Evolutionary conservation across 306 rosid species (phyloP).

Genomic region (Begonia loranthoides): DNA sequence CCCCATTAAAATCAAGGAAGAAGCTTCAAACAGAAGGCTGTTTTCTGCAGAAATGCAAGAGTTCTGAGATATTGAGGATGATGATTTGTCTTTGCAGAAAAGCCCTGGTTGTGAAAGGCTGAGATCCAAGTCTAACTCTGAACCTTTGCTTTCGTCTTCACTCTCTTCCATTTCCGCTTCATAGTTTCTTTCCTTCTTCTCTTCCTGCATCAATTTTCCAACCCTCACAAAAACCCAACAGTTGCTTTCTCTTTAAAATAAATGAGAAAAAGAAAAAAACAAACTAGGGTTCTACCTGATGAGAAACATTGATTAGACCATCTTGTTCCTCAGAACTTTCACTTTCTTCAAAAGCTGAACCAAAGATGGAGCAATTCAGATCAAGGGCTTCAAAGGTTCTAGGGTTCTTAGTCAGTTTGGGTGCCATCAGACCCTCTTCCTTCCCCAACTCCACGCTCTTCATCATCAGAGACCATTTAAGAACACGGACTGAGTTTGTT

Average conservation of each 20-base stretch:
- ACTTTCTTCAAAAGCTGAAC: too few relatives aligned
- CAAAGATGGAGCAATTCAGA: too few relatives aligned
- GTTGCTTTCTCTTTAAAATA: too few relatives aligned
- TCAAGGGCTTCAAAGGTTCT: too few relatives aligned
- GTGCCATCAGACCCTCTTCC: too few relatives aligned
- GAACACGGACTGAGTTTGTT: too few relatives aligned
- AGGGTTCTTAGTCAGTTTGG: too few relatives aligned
- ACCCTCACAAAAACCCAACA: not conserved
- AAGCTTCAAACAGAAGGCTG: constrained; percentile 1
- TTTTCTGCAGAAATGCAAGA: constrained; percentile 8
- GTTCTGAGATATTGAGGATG: constrained; percentile 13
- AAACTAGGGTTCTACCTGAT: not conserved
- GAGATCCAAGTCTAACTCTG: constrained; percentile 9
- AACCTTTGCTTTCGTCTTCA: not conserved
- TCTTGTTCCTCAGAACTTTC: too few relatives aligned
- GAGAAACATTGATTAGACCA: too few relatives aligned
- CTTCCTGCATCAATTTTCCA: constrained; percentile 1
- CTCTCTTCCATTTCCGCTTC: not conserved
- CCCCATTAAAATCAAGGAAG: constrained; percentile 9
- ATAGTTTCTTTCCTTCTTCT: constrained; percentile 6
- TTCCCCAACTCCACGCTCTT: too few relatives aligned
- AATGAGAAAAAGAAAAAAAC: constrained; percentile 3
- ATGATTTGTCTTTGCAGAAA: not conserved
- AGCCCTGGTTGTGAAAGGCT: constrained; percentile 10
- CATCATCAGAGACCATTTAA: too few relatives aligned